Evolutionary conservation across 306 rosid genomes (phyloP).

Genomic region (Vigna trinervia): DNA sequence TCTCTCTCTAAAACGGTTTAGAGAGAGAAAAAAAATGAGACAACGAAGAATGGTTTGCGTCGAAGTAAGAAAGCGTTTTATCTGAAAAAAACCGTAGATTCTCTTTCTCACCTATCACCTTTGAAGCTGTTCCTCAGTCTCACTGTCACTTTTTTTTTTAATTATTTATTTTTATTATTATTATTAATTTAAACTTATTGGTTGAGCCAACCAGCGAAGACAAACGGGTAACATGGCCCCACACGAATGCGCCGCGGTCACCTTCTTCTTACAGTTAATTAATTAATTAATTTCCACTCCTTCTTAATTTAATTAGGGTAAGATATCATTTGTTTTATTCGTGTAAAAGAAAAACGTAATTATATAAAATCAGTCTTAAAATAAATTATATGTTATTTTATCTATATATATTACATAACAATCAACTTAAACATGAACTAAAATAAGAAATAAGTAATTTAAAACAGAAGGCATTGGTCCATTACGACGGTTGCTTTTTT

Average conservation of each 20-base stretch:
- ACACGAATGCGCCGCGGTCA: constrained; percentile 58
- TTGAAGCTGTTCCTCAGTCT: constrained; percentile 30
- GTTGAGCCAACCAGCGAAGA: constrained; percentile 46
- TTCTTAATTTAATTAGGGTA: no score
- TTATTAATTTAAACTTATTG: background rate
- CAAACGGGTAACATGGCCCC: constrained; percentile 50
- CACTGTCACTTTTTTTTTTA: background rate
- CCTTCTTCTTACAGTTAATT: background rate
- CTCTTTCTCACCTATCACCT: constrained; percentile 6
- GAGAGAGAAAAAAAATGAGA: background rate
- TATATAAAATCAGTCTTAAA: no score
- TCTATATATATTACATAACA: no score
- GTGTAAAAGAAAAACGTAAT: no score
- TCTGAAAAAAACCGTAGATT: constrained; percentile 27
- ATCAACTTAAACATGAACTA: no score
- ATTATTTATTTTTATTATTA: no score
- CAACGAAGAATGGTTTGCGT: background rate
- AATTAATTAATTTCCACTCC: background rate
- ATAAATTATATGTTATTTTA: no score
- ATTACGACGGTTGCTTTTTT: no score
- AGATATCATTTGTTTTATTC: no score
- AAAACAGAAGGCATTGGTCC: no score
- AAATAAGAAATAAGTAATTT: no score
- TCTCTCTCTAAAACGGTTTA: constrained; percentile 39
- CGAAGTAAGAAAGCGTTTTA: constrained; percentile 21